Conservation (phyloP, 192 early-diverging fungal species). For the Anaeromyces robustus region DNA sequence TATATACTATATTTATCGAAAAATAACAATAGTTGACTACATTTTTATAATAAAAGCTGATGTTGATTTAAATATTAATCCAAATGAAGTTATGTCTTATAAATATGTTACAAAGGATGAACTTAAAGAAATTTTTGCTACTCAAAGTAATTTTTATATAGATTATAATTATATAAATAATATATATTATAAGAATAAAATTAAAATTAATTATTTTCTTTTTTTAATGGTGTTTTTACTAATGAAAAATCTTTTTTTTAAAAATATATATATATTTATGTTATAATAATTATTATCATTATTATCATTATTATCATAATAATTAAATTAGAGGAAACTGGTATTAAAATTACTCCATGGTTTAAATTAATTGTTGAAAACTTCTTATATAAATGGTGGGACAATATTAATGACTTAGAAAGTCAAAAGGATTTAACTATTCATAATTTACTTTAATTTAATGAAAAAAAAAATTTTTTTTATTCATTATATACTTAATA, state of each 20-base stretch:
- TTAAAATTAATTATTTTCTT: too few species aligned
- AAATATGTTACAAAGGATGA: slow-evolving; percentile 73
- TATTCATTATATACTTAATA: too few species aligned
- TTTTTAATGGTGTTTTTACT: too few species aligned
- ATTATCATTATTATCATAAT: too few species aligned
- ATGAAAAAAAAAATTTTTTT: neutral
- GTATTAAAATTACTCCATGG: slow-evolving; percentile 81
- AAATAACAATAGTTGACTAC: slow-evolving; percentile 64
- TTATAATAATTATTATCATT: too few species aligned
- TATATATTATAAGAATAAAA: too few species aligned
- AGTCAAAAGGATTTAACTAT: slow-evolving; percentile 35
- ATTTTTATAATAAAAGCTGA: slow-evolving; percentile 75
- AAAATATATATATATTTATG: too few species aligned
- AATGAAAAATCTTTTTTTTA: too few species aligned
- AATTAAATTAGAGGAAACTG: slow-evolving; percentile 17
- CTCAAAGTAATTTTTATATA: slow-evolving; percentile 22
- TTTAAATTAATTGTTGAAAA: slow-evolving; percentile 81
- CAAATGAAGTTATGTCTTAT: slow-evolving; percentile 77
- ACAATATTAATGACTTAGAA: slow-evolving; percentile 54
- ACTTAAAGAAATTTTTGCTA: slow-evolving; percentile 53
- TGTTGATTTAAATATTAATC: slow-evolving; percentile 58
- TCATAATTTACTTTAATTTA: neutral
- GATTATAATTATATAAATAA: too few species aligned
- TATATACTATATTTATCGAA: too few species aligned
- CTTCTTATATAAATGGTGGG: slow-evolving; percentile 97